Conservation (phyloP, 345 rosid species). For the Linum tenue region DNA sequence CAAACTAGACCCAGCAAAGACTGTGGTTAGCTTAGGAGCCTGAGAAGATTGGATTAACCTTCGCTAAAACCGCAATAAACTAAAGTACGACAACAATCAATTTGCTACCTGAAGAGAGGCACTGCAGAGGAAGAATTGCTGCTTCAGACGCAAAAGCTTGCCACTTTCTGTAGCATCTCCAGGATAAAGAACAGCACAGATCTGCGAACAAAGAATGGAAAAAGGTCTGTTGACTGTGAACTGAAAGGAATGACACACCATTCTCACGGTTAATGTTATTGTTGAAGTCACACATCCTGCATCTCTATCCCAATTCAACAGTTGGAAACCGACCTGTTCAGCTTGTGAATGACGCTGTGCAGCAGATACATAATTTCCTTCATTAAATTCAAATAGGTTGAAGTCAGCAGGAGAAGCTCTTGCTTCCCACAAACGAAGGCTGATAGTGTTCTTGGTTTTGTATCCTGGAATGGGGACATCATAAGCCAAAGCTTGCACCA, state of each 20-base stretch:
- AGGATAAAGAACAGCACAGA: slow-evolving; percentile 92
- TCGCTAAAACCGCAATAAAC: not conserved
- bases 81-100: not conserved
- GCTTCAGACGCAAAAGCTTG: slow-evolving; percentile 89
- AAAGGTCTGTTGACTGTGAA: slow-evolving; percentile 5
- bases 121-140: slow-evolving; percentile 91
- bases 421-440: slow-evolving; percentile 99
- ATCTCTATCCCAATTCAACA: not conserved
- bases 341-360: slow-evolving; percentile 77
- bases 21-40: too few relatives aligned
- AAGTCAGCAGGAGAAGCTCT: slow-evolving; percentile 68
- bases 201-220: slow-evolving; percentile 33
- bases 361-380: slow-evolving; percentile 91
- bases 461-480: slow-evolving; percentile 95
- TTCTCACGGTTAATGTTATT: not conserved
- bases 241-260: not conserved
- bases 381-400: slow-evolving; percentile 79
- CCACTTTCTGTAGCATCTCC: slow-evolving; percentile 98
- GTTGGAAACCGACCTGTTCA: slow-evolving; percentile 44
- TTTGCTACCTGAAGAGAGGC: slow-evolving; percentile 88
- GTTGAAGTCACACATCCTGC: not conserved
- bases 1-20: too few relatives aligned
- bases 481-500: slow-evolving; percentile 82
- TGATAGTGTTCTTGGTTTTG: slow-evolving; percentile 84
- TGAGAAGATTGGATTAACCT: not conserved